Conservation (phyloP, 768 basidiomycete species). For the Boletus rex-veris region DNA sequence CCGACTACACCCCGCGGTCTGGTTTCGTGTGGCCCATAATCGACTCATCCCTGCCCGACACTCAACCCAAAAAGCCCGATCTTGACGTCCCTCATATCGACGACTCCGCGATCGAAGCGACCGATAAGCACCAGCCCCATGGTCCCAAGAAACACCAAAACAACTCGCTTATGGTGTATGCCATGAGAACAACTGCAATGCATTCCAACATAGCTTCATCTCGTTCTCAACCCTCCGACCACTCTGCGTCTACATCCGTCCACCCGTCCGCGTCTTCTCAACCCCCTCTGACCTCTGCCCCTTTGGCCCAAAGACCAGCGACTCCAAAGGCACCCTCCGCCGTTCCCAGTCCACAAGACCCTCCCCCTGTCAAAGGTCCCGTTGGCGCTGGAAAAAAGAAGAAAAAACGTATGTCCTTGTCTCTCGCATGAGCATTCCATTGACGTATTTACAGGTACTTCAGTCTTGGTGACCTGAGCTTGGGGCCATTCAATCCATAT, state of each 20-base stretch:
- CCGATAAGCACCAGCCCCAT: constrained; percentile 25
- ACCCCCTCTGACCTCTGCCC: constrained; percentile 36
- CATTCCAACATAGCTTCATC: constrained; percentile 59
- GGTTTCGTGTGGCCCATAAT: constrained; percentile 85
- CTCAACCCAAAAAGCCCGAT: constrained; percentile 39
- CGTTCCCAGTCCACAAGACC: constrained; percentile 45
- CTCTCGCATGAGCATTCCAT: background rate
- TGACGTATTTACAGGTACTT: constrained; percentile 22
- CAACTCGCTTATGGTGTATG: constrained; percentile 63
- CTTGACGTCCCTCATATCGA: constrained; percentile 27
- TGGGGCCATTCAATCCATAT: too few species aligned
- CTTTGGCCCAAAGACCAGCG: constrained; percentile 24
- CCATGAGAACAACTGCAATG: constrained; percentile 75
- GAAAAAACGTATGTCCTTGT: constrained; percentile 57
- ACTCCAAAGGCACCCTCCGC: constrained; percentile 33
- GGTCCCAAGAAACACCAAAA: constrained; percentile 61
- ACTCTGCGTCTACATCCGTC: constrained; percentile 28
- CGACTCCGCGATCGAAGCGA: constrained; percentile 16
- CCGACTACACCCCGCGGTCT: constrained; percentile 79
- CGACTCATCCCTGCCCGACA: constrained; percentile 46
- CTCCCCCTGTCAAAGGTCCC: constrained; percentile 40
- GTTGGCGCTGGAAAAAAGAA: constrained; percentile 65
- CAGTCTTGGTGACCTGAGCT: constrained; percentile 21
- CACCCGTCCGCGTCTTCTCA: constrained; percentile 21
- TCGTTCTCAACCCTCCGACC: constrained; percentile 31